Evolutionary conservation across 2,329 filamentous ascomycete species (phyloP).

Genomic region (Nannizzia gypsea): DNA sequence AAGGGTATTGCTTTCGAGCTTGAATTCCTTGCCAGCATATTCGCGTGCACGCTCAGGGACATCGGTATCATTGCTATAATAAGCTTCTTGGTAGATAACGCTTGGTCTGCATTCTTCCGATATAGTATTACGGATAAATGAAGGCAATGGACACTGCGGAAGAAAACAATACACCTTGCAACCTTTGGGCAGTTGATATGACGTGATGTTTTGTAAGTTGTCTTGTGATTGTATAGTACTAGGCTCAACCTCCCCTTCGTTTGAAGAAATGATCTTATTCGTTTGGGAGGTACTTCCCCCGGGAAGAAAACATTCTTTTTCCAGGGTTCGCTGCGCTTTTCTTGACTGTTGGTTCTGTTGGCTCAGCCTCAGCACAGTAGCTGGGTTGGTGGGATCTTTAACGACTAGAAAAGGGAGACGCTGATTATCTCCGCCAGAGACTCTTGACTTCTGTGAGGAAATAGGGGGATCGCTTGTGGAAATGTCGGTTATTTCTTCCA

Average conservation of each 20-base stretch:
- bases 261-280: too few relatives aligned
- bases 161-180: slow-evolving; percentile 19
- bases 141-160: slow-evolving; percentile 20
- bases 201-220: not conserved
- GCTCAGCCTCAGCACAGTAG: slow-evolving; percentile 52
- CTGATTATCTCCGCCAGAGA: slow-evolving; percentile 25
- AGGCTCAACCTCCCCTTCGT: not conserved
- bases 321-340: slow-evolving; percentile 22
- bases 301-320: not conserved
- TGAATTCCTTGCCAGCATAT: slow-evolving; percentile 81
- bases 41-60: slow-evolving; percentile 65
- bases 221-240: not conserved
- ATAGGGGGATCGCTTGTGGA: not conserved
- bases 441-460: slow-evolving; percentile 19
- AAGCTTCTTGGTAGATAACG: slow-evolving; percentile 71
- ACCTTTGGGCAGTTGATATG: slow-evolving; percentile 21
- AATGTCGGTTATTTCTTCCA: too few relatives aligned
- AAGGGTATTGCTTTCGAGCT: slow-evolving; percentile 59
- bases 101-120: slow-evolving; percentile 47
- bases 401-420: slow-evolving; percentile 60
- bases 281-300: not conserved
- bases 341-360: slow-evolving; percentile 50
- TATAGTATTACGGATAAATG: slow-evolving; percentile 46
- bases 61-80: slow-evolving; percentile 73
- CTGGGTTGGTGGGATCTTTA: slow-evolving; percentile 59